Evolutionary conservation across 192 early-diverging fungal species (phyloP), one percentile per base, ranked within the genome.

Genomic region (Diversispora epigaea): DNA sequence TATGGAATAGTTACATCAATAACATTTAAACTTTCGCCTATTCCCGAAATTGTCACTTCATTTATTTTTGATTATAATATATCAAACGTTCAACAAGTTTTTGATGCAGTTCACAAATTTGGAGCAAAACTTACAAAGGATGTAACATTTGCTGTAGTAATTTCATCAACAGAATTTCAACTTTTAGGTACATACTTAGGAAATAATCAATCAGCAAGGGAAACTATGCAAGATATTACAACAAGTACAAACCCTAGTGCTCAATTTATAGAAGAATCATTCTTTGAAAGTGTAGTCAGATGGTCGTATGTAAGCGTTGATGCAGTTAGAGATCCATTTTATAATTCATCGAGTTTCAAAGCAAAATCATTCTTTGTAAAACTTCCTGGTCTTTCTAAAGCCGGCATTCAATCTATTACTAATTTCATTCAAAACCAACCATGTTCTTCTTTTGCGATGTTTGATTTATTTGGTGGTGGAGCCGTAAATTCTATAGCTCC

Each of bases 1-100:
- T 86, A 65, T 75, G 85, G 79, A 47, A 76, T 87, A 9, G 82
- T 86, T 19, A 82, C 82, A 12, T 61, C 79, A 10, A 78, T 84
- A 43, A 79, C 68, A 8, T 63, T 86, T 49, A 52, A 70, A 56
- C 66, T 79, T 43, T 52, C 71, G 43, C 76, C 78, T 66, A 62
- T 76, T 41, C 79, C 76, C 0, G 4, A 71, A 49, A 75, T 75
- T 62, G 81, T 80, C 8, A 82, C 81, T 8, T 78, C 81, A 47
- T 75, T 80, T 32, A 50, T 73, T 3, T 77, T 77, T 7, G 63
- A 80, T 5, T 82, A 64, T 68, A 65, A 68, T 3, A 43, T 78
- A 3, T 58, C 47, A 8, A 70, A 77, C 15, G 50, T 70, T 25
- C 47, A 75, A 17, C 41, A 46, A 5, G 52, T 82, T 22, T 60